A percentile compares a stretch with the other conserved stretches of the same genome.
Conservation (phyloP, 352 stramenopile genomes). For the Phytophthora sp. region DNA sequence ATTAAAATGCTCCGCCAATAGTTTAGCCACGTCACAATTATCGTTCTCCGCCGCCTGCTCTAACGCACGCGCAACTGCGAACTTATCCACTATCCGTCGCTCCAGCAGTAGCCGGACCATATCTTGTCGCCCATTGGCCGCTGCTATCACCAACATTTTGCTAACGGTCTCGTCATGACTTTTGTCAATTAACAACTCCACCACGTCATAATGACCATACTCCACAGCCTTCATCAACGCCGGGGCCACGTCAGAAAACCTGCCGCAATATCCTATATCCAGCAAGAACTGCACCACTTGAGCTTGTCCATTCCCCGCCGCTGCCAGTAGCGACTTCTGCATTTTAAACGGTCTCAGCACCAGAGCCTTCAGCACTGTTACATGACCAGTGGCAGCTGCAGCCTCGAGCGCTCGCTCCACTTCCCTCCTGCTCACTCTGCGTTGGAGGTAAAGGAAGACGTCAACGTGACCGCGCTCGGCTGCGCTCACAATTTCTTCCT, state of each 20-base stretch:
- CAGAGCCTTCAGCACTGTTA: constrained; percentile 1
- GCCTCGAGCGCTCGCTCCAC: constrained; percentile 13
- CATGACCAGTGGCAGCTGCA: constrained; percentile 11
- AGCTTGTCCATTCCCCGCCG: constrained; percentile 1
- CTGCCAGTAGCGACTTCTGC: background rate
- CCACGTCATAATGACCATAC: constrained; percentile 14
- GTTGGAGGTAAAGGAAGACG: constrained; percentile 76
- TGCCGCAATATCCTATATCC: background rate
- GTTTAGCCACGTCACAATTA: background rate
- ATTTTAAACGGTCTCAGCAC: constrained; percentile 6
- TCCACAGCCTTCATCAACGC: constrained; percentile 4
- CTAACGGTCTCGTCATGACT: constrained; percentile 11
- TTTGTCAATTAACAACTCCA: constrained; percentile 2
- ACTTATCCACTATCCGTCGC: background rate
- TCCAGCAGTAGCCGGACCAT: constrained; percentile 10
- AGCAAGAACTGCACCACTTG: constrained; percentile 19
- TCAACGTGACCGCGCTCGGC: background rate
- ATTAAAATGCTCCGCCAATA: constrained; percentile 6
- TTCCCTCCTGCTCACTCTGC: background rate
- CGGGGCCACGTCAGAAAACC: constrained; percentile 1
- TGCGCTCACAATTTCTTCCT: constrained; percentile 8
- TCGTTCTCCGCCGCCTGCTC: constrained; percentile 10
- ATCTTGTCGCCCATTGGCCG: background rate
- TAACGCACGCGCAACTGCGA: background rate
- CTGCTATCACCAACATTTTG: constrained; percentile 5